phyloP scores from a whole-genome alignment of 805 yeast species.

The Ogataea populi-albae region DNA sequence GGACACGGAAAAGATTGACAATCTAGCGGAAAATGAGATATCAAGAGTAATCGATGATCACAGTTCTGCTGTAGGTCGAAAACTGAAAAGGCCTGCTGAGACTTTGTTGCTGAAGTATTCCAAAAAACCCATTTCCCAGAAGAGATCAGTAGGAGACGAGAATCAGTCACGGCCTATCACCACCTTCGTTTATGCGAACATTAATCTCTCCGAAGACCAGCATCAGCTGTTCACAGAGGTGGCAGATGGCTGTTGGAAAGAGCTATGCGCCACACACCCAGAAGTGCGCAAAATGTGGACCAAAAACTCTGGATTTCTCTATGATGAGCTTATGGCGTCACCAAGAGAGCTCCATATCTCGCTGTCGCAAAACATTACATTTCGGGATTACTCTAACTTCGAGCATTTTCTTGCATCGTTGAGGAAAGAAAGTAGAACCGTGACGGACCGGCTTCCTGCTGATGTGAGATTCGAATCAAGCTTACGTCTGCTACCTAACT shows the following conservation, averaged over 20 bases:
- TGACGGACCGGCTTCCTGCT: conserved; percentile 5
- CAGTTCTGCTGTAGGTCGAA: no score
- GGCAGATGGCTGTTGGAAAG: conserved; percentile 6
- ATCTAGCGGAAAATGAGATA: no score
- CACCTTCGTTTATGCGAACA: conserved; percentile 9
- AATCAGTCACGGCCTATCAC: no score
- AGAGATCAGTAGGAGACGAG: background rate
- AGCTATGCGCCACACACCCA: background rate
- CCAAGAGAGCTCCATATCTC: conserved; percentile 19
- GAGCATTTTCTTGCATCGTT: conserved; percentile 2
- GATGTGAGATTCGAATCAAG: conserved; percentile 4
- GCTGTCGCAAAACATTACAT: conserved; percentile 18
- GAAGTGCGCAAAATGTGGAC: conserved; percentile 1
- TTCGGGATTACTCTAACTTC: conserved; percentile 3
- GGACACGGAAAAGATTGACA: no score
- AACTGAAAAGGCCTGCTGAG: conserved; percentile 12
- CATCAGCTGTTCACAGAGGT: background rate
- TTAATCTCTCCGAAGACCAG: conserved; percentile 6
- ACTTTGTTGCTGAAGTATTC: conserved; percentile 9
- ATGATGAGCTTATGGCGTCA: conserved; percentile 14
- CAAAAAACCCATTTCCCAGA: conserved; percentile 7
- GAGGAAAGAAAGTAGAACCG: background rate
- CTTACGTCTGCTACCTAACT: conserved; percentile 15
- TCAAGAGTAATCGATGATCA: no score
- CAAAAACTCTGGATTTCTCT: conserved; percentile 6